A percentile compares a stretch with the other conserved stretches of the same genome.
Conservation (phyloP, 177 flowering plant genomes). For the Telopea speciosissima region DNA sequence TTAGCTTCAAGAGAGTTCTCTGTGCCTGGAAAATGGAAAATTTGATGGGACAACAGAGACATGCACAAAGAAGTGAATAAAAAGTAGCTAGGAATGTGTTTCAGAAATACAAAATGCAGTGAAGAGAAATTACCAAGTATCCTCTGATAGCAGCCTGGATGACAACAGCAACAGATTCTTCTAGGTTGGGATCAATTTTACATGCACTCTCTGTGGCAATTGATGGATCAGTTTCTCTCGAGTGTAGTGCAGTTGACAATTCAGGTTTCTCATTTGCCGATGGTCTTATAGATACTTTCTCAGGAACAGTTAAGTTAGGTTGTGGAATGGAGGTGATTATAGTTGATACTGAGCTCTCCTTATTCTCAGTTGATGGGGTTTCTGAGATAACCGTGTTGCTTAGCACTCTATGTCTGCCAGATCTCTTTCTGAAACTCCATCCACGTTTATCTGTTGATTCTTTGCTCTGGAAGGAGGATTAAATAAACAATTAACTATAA, state of each 20-base stretch:
- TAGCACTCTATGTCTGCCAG: conserved; percentile 67
- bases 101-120: background rate
- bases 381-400: conserved; percentile 55
- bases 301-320: conserved; percentile 31
- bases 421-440: conserved; percentile 91
- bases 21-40: conserved; percentile 56
- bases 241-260: conserved; percentile 15
- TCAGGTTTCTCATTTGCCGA: conserved; percentile 41
- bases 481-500: background rate
- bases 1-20: conserved; percentile 44
- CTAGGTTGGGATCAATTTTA: conserved; percentile 25
- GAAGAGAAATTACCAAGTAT: conserved; percentile 51
- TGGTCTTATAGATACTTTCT: conserved; percentile 35
- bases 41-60: background rate
- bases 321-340: conserved; percentile 25
- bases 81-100: background rate
- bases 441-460: conserved; percentile 58
- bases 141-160: conserved; percentile 72
- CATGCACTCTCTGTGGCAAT: conserved; percentile 17
- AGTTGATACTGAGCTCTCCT: conserved; percentile 42
- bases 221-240: conserved; percentile 22
- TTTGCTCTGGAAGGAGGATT: conserved; percentile 38
- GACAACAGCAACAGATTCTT: conserved; percentile 47
- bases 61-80: background rate
- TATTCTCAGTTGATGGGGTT: conserved; percentile 34